Evolutionary conservation across 2,329 filamentous ascomycete genomes (phyloP), one percentile per base, ranked within the genome.

Genomic region (Apiospora saccharicola): DNA sequence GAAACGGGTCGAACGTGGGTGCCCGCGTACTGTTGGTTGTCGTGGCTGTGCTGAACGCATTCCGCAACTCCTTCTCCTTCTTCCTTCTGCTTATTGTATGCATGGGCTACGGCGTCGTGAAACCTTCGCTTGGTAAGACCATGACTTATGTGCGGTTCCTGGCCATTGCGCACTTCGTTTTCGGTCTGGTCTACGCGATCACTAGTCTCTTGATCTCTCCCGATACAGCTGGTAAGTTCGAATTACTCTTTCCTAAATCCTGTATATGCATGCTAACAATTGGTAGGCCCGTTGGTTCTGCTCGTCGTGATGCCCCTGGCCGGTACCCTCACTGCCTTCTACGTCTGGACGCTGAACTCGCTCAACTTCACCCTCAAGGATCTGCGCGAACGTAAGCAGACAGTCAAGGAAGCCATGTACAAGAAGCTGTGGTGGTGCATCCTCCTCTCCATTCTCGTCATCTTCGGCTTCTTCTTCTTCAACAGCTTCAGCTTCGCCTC

Each of bases 361-460:
- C 89, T 99, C 72, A 98, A 96, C 82, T 88, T 92, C 72, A 99
- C 96, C 0, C 96, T 98, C 85, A 98, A 98, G 84, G 96, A 98
- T 79, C 89, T 99, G n/a, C 89, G 93, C 71, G 94, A 98, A 79
- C 92, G 96, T 76, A 98, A 98, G 84, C 96, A 99, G 84, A 92
- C 93, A 78, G 92, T 93, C 78, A 99, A 99, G 82, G 94, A 95
- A 68, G 83, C 90, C 83, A 99, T 99, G 97, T 99, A 98, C 85
- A 95, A 93, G 85, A 97, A 97, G 82, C 90, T 99, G 19, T 99
- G 97, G 95, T 99, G 95, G 95, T 96, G 94, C 81, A 98, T 99
- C 73, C 87, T 99, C 67, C 87, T 90, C 75, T 97, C 93, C 81
- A 97, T 99, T 80, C 85, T 98, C 68, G 94, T 98, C 77, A 98